A percentile compares a stretch with the other conserved stretches of the same genome.
Evolutionary conservation across 176 grass and related monocot genomes (phyloP).

Genomic region (Aegilops sharonensis): DNA sequence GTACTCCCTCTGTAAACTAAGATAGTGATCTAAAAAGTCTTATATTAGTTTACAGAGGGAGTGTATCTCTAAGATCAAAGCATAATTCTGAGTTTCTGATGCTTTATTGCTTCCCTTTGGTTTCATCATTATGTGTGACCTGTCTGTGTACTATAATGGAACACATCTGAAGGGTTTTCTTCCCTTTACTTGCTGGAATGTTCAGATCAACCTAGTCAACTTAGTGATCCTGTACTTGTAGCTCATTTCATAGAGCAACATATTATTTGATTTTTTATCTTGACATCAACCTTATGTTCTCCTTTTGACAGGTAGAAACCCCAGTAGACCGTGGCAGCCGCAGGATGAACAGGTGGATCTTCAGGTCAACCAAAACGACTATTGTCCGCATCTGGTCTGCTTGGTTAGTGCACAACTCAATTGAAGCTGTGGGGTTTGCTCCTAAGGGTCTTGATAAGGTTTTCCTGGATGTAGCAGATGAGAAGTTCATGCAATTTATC

Average conservation of each 20-base stretch:
- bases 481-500: conserved; percentile 76
- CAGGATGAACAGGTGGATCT: conserved; percentile 67
- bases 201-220: conserved; percentile 7
- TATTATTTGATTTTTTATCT: not conserved
- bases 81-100: not conserved
- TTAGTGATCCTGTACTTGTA: not conserved
- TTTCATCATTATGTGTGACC: not conserved
- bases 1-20: too few species aligned
- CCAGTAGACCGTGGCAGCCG: conserved; percentile 77
- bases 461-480: conserved; percentile 82
- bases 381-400: conserved; percentile 91
- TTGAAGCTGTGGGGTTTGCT: conserved; percentile 53
- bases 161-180: not conserved
- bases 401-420: conserved; percentile 73
- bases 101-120: not conserved
- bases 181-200: not conserved
- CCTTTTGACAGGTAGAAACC: conserved; percentile 58
- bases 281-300: conserved; percentile 3
- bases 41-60: too few species aligned
- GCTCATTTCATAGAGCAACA: not conserved
- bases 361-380: conserved; percentile 75
- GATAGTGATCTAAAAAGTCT: too few species aligned
- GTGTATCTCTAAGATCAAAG: not conserved
- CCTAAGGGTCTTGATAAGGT: conserved; percentile 72
- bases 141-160: not conserved